Evolutionary conservation across 208 protist genomes (phyloP).

Genomic region (Leishmania aethiopica): DNA sequence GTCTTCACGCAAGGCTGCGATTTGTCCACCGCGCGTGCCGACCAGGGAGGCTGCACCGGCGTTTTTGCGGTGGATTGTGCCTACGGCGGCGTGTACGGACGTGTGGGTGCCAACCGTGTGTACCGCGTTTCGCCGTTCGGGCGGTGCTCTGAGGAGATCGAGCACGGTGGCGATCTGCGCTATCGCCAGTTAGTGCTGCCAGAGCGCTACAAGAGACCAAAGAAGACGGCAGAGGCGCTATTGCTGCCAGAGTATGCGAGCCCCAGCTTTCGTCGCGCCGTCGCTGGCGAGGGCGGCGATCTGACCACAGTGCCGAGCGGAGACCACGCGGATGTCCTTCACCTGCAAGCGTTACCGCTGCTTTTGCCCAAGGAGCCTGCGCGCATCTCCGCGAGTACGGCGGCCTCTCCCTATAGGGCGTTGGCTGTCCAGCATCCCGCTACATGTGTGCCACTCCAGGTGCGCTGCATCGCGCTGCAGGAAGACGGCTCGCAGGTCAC

Average conservation of each 20-base stretch:
- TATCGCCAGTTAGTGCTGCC: conserved; percentile 32
- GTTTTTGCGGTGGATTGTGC: conserved; percentile 69
- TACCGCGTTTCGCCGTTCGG: conserved; percentile 83
- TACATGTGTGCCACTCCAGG: background rate
- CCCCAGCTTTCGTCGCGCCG: conserved; percentile 14
- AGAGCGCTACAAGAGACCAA: conserved; percentile 24
- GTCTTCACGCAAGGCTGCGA: conserved; percentile 7
- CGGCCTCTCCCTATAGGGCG: background rate
- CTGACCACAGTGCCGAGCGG: background rate
- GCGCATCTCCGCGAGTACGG: background rate
- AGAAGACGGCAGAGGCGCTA: conserved; percentile 34
- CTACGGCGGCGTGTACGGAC: conserved; percentile 63
- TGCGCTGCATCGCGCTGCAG: conserved; percentile 14
- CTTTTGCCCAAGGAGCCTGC: background rate
- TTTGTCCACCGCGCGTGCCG: background rate
- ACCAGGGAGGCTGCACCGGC: conserved; percentile 5
- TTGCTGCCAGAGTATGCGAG: conserved; percentile 25
- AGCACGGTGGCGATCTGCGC: conserved; percentile 17
- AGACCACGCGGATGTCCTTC: background rate
- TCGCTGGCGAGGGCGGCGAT: background rate
- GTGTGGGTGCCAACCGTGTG: conserved; percentile 14
- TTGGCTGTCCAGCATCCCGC: background rate
- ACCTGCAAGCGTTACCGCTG: background rate
- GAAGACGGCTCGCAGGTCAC: background rate
- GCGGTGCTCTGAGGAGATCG: conserved; percentile 48